Conservation (phyloP, 2,329 filamentous ascomycete genomes). For the Fusarium sarcochroum region DNA sequence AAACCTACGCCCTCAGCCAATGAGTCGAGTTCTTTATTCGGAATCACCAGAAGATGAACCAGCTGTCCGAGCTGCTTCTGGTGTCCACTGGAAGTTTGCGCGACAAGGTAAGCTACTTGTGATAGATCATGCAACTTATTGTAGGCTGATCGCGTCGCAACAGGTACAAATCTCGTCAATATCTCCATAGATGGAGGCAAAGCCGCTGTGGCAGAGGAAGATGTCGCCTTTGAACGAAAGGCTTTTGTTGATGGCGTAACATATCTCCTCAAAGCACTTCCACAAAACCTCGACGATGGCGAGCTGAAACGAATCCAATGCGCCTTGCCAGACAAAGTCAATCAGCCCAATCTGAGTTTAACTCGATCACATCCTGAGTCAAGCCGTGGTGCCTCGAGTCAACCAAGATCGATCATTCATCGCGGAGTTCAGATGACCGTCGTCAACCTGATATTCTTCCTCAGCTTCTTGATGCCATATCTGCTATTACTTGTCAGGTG, state of each 20-base stretch:
- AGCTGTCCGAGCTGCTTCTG: conserved; percentile 48
- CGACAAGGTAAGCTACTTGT: conserved; percentile 49
- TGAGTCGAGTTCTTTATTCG: conserved; percentile 47
- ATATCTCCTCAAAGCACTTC: conserved; percentile 75
- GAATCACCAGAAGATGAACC: conserved; percentile 41
- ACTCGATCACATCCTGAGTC: conserved; percentile 11
- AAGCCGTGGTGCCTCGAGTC: neutral
- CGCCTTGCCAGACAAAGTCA: conserved; percentile 45
- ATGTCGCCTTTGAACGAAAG: conserved; percentile 63
- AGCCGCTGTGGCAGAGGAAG: conserved; percentile 43
- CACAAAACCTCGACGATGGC: conserved; percentile 66
- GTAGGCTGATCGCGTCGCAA: conserved; percentile 12
- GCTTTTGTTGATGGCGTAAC: conserved; percentile 75
- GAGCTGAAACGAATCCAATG: conserved; percentile 61
- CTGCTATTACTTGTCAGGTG: conserved; percentile 66
- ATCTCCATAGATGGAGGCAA: conserved; percentile 49
- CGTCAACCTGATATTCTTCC: conserved; percentile 69
- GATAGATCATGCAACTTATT: neutral
- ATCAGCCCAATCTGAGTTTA: conserved; percentile 1
- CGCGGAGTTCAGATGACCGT: conserved; percentile 69
- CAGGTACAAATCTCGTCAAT: conserved; percentile 48
- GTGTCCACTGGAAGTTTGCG: conserved; percentile 53
- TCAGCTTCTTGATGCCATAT: conserved; percentile 74
- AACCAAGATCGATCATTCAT: conserved; percentile 67
- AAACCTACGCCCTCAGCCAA: conserved; percentile 32